phyloP scores from a whole-genome alignment of 2,329 filamentous ascomycete species.

The Fusarium napiforme region DNA sequence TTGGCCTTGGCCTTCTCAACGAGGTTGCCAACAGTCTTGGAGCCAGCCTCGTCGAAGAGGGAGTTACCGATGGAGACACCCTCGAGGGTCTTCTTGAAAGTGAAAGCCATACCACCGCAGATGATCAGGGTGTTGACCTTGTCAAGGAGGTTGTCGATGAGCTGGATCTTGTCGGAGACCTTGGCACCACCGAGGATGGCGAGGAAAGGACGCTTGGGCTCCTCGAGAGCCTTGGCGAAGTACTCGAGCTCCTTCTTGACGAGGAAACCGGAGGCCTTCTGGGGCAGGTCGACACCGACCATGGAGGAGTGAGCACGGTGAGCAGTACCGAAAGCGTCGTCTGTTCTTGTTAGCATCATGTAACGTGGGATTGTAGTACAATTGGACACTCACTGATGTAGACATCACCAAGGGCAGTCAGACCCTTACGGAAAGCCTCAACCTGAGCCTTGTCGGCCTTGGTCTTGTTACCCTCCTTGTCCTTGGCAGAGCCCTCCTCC shows the following conservation, averaged over 20 bases:
- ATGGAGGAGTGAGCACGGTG: slow-evolving; percentile 99
- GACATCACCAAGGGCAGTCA: slow-evolving; percentile 94
- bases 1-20: slow-evolving; percentile 97
- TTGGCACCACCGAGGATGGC: slow-evolving; percentile 98
- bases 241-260: slow-evolving; percentile 99
- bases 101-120: slow-evolving; percentile 98
- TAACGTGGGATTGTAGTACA: background rate
- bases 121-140: slow-evolving; percentile 98
- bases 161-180: slow-evolving; percentile 99
- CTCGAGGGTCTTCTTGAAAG: slow-evolving; percentile 99
- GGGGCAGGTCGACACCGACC: slow-evolving; percentile 94
- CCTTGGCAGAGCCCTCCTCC: slow-evolving; percentile 97
- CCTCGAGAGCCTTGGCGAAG: slow-evolving; percentile 96
- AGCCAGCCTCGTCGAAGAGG: slow-evolving; percentile 92
- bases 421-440: slow-evolving; percentile 90
- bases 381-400: slow-evolving; percentile 83
- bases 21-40: slow-evolving; percentile 88
- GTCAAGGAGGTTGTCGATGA: slow-evolving; percentile 98
- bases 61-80: slow-evolving; percentile 88
- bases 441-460: slow-evolving; percentile 97
- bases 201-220: slow-evolving; percentile 93
- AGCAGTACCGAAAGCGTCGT: slow-evolving; percentile 98
- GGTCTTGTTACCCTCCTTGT: slow-evolving; percentile 93
- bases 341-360: slow-evolving; percentile 57
- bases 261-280: slow-evolving; percentile 97